Conservation (phyloP, 2,329 filamentous ascomycete species). For the Alternaria longipes region DNA sequence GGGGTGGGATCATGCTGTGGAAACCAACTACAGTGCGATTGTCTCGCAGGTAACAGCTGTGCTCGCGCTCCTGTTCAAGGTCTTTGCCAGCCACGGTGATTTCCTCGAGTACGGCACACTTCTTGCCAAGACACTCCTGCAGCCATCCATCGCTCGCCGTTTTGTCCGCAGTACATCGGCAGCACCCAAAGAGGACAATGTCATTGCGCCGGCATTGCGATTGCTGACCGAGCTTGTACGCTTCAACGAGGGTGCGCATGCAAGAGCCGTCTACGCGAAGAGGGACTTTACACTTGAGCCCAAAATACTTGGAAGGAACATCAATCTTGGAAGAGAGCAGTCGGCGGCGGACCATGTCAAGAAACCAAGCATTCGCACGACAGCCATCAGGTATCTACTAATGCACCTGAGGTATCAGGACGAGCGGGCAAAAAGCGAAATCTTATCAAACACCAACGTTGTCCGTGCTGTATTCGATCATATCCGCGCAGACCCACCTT, state of each 20-base stretch:
- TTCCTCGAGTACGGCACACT: conserved; percentile 78
- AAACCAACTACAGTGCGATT: conserved; percentile 80
- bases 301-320: conserved; percentile 80
- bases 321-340: conserved; percentile 70
- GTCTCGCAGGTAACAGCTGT: conserved; percentile 83
- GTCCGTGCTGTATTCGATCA: conserved; percentile 77
- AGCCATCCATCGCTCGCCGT: conserved; percentile 81
- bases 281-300: conserved; percentile 76
- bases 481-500: conserved; percentile 79
- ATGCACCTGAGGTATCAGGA: conserved; percentile 81
- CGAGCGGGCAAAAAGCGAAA: conserved; percentile 78
- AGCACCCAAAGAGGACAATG: conserved; percentile 82
- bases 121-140: conserved; percentile 82
- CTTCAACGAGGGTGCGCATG: conserved; percentile 85
- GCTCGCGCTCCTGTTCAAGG: conserved; percentile 81
- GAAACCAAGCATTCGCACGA: conserved; percentile 82
- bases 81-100: conserved; percentile 77
- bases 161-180: conserved; percentile 81
- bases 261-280: conserved; percentile 78
- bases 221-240: conserved; percentile 84
- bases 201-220: conserved; percentile 88
- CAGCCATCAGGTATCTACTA: conserved; percentile 82
- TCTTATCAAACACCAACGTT: conserved; percentile 78
- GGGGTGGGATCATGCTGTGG: conserved; percentile 84
- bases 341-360: conserved; percentile 68